These are phyloP conservation scores for Candida coleopterorum DNA, from an alignment of 805 yeast genomes.

Conservation along the genomic window DNA sequence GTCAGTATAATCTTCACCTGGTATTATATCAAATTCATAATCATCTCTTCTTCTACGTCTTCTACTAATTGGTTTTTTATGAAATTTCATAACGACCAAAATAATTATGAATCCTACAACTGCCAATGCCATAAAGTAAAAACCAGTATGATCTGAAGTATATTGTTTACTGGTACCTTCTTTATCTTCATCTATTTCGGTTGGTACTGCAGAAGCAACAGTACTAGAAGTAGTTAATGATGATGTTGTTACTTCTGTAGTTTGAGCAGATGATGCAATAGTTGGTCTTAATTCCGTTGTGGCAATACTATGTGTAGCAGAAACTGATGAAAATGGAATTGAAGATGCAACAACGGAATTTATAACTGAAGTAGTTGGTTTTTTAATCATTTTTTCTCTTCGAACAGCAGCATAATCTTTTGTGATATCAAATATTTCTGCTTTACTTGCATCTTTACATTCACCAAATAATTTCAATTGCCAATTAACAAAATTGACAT, in stretches of 20 bases:
- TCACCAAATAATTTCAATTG: slow-evolving; percentile 81
- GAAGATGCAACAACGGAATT: slow-evolving; percentile 5
- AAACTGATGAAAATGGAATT: slow-evolving; percentile 5
- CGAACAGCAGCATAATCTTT: slow-evolving; percentile 42
- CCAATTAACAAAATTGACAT: slow-evolving; percentile 56
- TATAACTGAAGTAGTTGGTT: neutral
- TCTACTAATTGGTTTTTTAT: slow-evolving; percentile 35
- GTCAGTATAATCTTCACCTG: slow-evolving; percentile 53
- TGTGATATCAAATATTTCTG: slow-evolving; percentile 49
- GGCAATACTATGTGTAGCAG: neutral
- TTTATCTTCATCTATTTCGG: slow-evolving; percentile 15
- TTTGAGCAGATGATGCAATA: slow-evolving; percentile 4
- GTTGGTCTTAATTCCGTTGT: slow-evolving; percentile 5
- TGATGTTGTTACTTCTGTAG: slow-evolving; percentile 2
- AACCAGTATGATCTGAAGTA: slow-evolving; percentile 46
- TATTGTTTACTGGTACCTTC: slow-evolving; percentile 35
- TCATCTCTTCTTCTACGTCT: slow-evolving; percentile 60
- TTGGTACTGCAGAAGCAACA: slow-evolving; percentile 4
- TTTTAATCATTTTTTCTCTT: slow-evolving; percentile 16
- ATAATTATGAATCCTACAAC: slow-evolving; percentile 52
- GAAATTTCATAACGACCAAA: slow-evolving; percentile 43
- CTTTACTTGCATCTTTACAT: slow-evolving; percentile 57
- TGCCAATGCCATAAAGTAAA: slow-evolving; percentile 57
- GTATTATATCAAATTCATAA: slow-evolving; percentile 73
- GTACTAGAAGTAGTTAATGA: neutral